Percentiles rank a stretch among this genome's conserved stretches.
Conservation (phyloP, 768 basidiomycete species). For the Rhodotorula babjevae region DNA sequence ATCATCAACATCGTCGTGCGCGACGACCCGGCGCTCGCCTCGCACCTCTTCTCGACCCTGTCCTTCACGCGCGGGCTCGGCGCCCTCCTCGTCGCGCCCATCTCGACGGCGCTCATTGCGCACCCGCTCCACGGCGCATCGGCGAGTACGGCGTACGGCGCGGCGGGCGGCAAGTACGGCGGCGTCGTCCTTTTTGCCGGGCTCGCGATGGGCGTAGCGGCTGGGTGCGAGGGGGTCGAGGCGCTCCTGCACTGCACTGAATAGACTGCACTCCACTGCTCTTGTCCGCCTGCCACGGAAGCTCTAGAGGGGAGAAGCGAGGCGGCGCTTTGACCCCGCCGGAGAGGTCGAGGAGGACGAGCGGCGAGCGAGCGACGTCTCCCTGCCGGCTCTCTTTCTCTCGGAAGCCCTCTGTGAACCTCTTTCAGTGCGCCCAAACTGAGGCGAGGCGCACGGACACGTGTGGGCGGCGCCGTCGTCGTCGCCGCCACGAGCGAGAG, state of each 20-base stretch:
- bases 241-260: background rate
- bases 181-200: constrained; percentile 10
- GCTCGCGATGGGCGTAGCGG: background rate
- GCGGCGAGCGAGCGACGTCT: too few relatives aligned
- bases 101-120: constrained; percentile 13
- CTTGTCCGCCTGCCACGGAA: too few relatives aligned
- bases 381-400: too few relatives aligned
- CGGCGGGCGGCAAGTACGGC: background rate
- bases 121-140: background rate
- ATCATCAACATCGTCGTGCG: constrained; percentile 13
- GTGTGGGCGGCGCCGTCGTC: too few relatives aligned
- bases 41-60: constrained; percentile 17
- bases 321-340: too few relatives aligned
- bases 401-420: too few relatives aligned
- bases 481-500: too few relatives aligned
- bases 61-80: constrained; percentile 24
- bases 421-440: too few relatives aligned
- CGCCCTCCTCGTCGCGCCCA: constrained; percentile 21
- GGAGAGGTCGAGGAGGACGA: too few relatives aligned
- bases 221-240: constrained; percentile 5
- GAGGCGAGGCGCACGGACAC: too few relatives aligned
- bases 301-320: too few relatives aligned
- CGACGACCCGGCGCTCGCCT: constrained; percentile 14
- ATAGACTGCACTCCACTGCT: too few relatives aligned
- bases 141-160: background rate